These are phyloP conservation scores for Neurospora sp. DNA, from an alignment of 495 filamentous ascomycete genomes.

Conservation along the genomic window DNA sequence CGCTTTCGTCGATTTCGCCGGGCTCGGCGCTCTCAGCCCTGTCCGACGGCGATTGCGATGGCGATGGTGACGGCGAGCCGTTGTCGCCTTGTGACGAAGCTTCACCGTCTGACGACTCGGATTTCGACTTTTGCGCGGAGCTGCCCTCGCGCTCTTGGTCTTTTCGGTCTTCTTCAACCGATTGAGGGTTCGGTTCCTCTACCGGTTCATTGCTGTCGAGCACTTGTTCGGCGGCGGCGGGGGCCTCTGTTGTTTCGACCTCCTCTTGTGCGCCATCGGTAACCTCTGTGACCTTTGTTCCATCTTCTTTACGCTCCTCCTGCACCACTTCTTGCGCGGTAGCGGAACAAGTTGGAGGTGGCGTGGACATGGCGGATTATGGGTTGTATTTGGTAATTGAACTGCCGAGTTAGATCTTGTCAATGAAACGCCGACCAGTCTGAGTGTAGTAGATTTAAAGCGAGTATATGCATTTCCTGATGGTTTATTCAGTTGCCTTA, in stretches of 20 bases:
- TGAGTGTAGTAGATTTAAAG: neutral
- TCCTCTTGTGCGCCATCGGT: neutral
- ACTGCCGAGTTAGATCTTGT: neutral
- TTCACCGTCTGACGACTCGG: neutral
- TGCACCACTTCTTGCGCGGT: neutral
- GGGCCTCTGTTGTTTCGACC: neutral
- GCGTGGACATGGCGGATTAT: neutral
- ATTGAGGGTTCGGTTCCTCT: neutral
- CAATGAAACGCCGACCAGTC: neutral
- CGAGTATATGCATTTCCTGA: neutral
- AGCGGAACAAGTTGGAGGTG: neutral
- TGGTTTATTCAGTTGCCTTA: neutral
- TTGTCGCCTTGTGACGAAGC: neutral
- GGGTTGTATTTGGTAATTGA: neutral
- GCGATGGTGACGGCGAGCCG: neutral
- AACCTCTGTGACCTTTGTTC: neutral
- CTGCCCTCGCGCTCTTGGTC: conserved; percentile 4
- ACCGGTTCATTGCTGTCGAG: neutral
- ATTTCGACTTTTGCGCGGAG: neutral
- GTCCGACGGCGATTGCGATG: conserved; percentile 3
- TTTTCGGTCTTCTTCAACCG: conserved; percentile 7
- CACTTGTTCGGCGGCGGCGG: neutral
- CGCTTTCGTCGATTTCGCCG: neutral
- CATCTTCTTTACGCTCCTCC: neutral
- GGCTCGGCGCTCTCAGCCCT: neutral